These are phyloP conservation scores for Fragaria nilgerrensis DNA, from an alignment of 306 rosid genomes.

Conservation along the genomic window DNA sequence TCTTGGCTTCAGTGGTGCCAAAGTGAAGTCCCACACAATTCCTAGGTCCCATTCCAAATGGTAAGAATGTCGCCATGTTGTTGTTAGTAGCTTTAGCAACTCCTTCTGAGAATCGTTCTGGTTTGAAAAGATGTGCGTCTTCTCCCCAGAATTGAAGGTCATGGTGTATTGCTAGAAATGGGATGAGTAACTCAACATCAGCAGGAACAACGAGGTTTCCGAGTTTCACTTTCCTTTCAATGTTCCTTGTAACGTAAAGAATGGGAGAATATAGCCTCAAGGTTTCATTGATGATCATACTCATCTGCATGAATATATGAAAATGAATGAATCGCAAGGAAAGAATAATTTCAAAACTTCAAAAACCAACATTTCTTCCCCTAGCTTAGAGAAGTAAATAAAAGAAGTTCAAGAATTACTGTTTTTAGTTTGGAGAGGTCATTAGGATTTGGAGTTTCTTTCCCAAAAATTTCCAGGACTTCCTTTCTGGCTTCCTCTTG, in stretches of 20 bases:
- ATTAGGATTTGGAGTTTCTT: constrained; percentile 18
- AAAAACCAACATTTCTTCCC: not conserved
- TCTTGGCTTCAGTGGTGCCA: constrained; percentile 18
- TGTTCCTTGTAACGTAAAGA: constrained; percentile 2
- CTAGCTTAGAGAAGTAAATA: too few relatives aligned
- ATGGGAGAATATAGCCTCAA: constrained; percentile 31
- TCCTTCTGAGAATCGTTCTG: constrained; percentile 30
- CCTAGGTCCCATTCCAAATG: constrained; percentile 32
- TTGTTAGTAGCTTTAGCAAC: constrained; percentile 30
- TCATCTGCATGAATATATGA: constrained; percentile 18
- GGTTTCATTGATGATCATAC: constrained; percentile 33
- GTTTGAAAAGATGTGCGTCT: constrained; percentile 30
- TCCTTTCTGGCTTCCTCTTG: constrained; percentile 41
- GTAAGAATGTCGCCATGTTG: constrained; percentile 20
- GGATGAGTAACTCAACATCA: not conserved
- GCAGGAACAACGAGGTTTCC: constrained; percentile 26
- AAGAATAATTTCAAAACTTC: not conserved
- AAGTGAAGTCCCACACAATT: constrained; percentile 32
- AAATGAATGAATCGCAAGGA: not conserved
- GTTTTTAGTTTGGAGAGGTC: constrained; percentile 19
- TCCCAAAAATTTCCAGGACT: constrained; percentile 23
- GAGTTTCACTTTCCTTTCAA: constrained; percentile 6
- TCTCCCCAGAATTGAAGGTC: constrained; percentile 31
- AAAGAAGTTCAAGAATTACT: not conserved
- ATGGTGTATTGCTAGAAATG: constrained; percentile 25